These are phyloP conservation scores for Epichloe sylvatica DNA, from an alignment of 2,329 filamentous ascomycete species.

Conservation along the genomic window DNA sequence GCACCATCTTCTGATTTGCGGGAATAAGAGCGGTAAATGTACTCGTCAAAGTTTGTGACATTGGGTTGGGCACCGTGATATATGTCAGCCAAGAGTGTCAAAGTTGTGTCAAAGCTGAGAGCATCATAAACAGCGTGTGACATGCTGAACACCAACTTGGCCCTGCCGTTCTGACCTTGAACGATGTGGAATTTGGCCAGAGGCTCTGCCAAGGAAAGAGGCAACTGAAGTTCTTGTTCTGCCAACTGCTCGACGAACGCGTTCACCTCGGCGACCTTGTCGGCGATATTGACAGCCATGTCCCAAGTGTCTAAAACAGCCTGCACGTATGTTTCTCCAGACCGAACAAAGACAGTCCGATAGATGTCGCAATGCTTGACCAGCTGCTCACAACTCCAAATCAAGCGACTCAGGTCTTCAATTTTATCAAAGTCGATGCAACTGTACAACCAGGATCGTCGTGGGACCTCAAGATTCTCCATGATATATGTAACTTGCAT, in stretches of 20 bases:
- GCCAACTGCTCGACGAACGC: too few relatives aligned
- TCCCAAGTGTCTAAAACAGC: neutral
- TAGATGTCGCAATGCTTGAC: neutral
- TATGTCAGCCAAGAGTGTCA: neutral
- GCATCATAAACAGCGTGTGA: neutral
- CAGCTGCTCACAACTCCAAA: neutral
- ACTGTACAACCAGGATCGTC: too few relatives aligned
- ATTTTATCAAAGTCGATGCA: too few relatives aligned
- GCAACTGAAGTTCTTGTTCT: too few relatives aligned
- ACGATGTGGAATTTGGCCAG: too few relatives aligned
- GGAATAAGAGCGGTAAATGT: too few relatives aligned
- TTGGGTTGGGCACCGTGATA: constrained; percentile 11
- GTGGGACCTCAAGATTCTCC: too few relatives aligned
- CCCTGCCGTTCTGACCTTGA: too few relatives aligned
- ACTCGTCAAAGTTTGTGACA: constrained; percentile 9
- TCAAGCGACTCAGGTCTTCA: neutral
- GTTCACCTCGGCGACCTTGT: neutral
- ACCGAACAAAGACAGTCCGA: neutral
- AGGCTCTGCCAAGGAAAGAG: too few relatives aligned
- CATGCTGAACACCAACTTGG: neutral
- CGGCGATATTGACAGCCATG: neutral
- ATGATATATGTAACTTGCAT: too few relatives aligned
- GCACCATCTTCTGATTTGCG: too few relatives aligned
- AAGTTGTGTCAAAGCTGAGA: neutral
- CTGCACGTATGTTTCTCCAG: neutral